These are phyloP conservation scores for Myrica gale DNA, from an alignment of 306 rosid species.

Conservation along the genomic window DNA sequence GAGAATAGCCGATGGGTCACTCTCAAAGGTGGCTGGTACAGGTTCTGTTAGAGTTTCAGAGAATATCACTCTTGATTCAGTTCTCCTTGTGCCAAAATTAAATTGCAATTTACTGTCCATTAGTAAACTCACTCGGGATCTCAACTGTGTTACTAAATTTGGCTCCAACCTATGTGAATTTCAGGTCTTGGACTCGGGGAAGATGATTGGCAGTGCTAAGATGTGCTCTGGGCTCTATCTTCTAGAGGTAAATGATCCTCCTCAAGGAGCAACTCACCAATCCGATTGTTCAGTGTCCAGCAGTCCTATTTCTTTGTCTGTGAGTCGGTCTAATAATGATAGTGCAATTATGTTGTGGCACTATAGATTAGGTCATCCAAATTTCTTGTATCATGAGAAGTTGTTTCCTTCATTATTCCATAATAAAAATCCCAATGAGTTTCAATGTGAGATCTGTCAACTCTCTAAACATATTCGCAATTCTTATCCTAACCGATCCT, in stretches of 20 bases:
- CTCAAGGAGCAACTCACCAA: too few relatives aligned
- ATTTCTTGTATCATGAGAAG: too few relatives aligned
- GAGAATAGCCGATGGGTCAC: too few relatives aligned
- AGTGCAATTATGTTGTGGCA: background rate
- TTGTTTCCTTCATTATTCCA: too few relatives aligned
- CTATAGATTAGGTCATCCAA: too few relatives aligned
- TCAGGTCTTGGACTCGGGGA: conserved; percentile 8
- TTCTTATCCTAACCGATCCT: background rate
- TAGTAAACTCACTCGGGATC: background rate
- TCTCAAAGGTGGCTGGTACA: background rate
- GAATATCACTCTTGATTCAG: background rate
- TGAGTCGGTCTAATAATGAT: too few relatives aligned
- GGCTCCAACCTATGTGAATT: background rate
- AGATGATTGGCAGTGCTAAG: background rate
- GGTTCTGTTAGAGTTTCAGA: background rate
- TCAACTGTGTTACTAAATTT: conserved; percentile 5
- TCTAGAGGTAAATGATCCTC: background rate
- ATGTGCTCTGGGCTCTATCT: background rate
- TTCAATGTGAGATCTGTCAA: too few relatives aligned
- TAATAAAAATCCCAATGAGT: too few relatives aligned
- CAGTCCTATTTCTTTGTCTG: too few relatives aligned
- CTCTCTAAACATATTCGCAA: background rate
- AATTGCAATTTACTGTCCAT: background rate
- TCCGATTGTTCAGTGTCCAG: too few relatives aligned
- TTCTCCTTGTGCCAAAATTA: conserved; percentile 4